A percentile compares a stretch with the other conserved stretches of the same genome.
Evolutionary conservation across 345 rosid genomes (phyloP).

Genomic region (Brassica cretica): DNA sequence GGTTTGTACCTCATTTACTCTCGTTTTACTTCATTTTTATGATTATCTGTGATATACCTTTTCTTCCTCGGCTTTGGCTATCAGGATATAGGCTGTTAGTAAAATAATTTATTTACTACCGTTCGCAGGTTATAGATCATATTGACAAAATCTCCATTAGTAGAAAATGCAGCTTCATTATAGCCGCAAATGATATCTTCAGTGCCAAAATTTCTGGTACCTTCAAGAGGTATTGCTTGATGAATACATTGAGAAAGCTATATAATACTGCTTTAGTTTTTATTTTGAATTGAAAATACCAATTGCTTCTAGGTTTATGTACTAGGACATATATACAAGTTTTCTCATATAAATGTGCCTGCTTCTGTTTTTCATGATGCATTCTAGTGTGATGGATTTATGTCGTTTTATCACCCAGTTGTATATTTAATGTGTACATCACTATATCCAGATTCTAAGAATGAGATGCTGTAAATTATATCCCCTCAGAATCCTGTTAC

Average conservation of each 20-base stretch:
- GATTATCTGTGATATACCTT: not conserved
- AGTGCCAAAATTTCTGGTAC: conserved; percentile 93
- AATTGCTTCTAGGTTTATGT: not conserved
- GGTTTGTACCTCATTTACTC: conserved; percentile 41
- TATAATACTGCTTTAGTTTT: not conserved
- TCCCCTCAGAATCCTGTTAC: not conserved
- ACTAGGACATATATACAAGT: not conserved
- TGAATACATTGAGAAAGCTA: conserved; percentile 17
- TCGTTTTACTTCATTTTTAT: conserved; percentile 23
- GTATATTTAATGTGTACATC: not conserved
- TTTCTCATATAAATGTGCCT: conserved; percentile 5
- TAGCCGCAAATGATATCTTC: conserved; percentile 81
- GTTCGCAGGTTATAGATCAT: conserved; percentile 62
- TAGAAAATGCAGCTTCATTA: conserved; percentile 77
- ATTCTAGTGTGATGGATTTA: conserved; percentile 12
- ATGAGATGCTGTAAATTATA: not conserved
- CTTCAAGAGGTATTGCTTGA: conserved; percentile 74
- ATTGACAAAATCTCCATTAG: conserved; percentile 69
- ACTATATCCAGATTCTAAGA: not conserved
- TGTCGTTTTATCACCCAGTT: conserved; percentile 2
- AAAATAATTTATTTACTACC: not conserved
- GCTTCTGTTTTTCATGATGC: conserved; percentile 12
- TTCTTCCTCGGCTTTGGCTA: conserved; percentile 12
- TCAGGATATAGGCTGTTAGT: conserved; percentile 12
- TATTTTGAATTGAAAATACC: not conserved